Base-by-base conservation (phyloP, 495 filamentous ascomycete species). In the Trichoderma erinaceum region DNA sequence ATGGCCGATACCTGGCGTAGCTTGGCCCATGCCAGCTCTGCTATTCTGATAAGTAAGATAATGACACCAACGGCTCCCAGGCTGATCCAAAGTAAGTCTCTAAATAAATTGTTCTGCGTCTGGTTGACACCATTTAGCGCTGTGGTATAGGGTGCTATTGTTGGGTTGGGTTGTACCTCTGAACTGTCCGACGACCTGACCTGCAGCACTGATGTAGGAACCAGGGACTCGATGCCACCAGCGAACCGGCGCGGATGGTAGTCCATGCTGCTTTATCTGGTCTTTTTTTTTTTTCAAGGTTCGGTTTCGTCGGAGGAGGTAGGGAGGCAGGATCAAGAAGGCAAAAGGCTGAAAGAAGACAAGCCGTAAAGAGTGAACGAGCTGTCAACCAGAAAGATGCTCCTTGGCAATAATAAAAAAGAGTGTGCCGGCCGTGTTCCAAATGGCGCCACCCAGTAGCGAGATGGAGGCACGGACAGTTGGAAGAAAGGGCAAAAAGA, bases 91-190 rank as follows among this genome's bases (percentile, higher is more conserved):
- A 85, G 65, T 16, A 77, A 70, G 41, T 83, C 73, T 64, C 73
- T 80, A 66, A 84, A 83, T 1, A 83, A 64, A 50, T 80, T 71
- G 75, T 86, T 82, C 58, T 77, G 71, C 1, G 75, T 38, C 69
- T 83, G 80, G 68, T 85, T 81, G 67, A 86, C 83, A 16, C 84
- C 84, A 48, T 81, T 82, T 32, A 86, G 74, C 16, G 75, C 78
- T 0, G 78, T 81, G 64, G 77, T 73, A 72, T 78, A 86, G 10
- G 80, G 79, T 6, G 78, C 76, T 27, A 86, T 81, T 41, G 80
- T 81, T 1, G 75, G 70, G 58, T 69, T 75, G 3, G 74, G 69
- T n/a, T 65, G 69, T 43, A 66, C 38, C 46, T 46, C 69, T 32
- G 41, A 35, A 4, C 70, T 52, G 11, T 16, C 56, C 23, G 56